Percentiles rank a stretch among this genome's conserved stretches.
Conservation (phyloP, 108 stramenopile genomes). For the Nannochloropsis oceanica region DNA sequence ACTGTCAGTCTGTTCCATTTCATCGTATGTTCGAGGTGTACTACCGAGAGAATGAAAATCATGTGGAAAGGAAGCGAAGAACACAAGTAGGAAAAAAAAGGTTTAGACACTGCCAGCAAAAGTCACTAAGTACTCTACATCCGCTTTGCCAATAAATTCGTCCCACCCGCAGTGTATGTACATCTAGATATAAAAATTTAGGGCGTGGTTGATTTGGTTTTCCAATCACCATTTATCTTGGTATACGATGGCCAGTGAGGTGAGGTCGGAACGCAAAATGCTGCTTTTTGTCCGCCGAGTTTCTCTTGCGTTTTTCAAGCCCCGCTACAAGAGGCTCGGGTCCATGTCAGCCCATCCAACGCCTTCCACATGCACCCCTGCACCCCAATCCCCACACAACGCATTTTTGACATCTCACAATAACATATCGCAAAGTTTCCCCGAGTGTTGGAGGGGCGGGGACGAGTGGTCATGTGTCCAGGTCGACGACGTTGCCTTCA, state of each 20-base stretch:
- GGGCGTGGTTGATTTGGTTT: background rate
- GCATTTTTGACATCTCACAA: background rate
- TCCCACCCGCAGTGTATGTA: background rate
- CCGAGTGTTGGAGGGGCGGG: background rate
- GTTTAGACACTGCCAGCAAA: background rate
- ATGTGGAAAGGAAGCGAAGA: background rate
- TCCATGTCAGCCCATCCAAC: too few relatives aligned
- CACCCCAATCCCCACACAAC: background rate
- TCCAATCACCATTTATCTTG: too few relatives aligned
- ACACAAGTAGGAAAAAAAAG: background rate
- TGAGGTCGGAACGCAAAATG: too few relatives aligned
- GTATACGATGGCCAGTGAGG: too few relatives aligned
- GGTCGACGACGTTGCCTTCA: background rate
- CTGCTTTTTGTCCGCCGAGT: too few relatives aligned
- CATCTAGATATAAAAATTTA: background rate
- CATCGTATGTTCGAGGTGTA: background rate
- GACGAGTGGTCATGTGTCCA: background rate
- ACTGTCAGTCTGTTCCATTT: background rate
- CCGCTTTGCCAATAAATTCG: background rate
- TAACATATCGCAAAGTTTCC: background rate
- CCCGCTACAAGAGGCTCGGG: too few relatives aligned
- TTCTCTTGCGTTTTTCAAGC: too few relatives aligned
- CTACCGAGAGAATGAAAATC: background rate
- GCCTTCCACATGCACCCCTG: too few relatives aligned
- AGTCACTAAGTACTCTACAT: background rate